Conservation (phyloP, 2,329 filamentous ascomycete genomes). For the Magnaporthiopsis rhizophila region DNA sequence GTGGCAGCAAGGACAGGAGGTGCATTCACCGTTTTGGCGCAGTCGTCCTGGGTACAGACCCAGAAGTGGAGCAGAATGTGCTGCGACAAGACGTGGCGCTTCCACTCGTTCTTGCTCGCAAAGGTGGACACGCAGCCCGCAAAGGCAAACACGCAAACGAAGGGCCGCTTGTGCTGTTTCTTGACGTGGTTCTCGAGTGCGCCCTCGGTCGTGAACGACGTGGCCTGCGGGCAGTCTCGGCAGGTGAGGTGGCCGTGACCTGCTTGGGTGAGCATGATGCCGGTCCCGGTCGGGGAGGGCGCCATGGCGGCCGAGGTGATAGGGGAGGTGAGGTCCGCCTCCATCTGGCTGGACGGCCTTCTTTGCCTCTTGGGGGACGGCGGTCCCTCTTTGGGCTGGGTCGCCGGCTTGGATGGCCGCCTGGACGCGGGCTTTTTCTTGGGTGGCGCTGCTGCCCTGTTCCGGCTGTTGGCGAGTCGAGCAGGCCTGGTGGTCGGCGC, state of each 20-base stretch:
- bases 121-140: constrained; percentile 71
- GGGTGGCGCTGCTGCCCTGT: too few species aligned
- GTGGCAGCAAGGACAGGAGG: too few species aligned
- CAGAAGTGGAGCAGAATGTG: constrained; percentile 70
- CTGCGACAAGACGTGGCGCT: constrained; percentile 74
- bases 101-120: constrained; percentile 88
- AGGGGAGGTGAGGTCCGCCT: neutral
- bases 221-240: constrained; percentile 21
- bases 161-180: constrained; percentile 49
- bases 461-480: too few species aligned
- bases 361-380: constrained; percentile 1
- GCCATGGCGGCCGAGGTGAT: neutral
- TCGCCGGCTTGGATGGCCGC: too few species aligned
- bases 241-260: constrained; percentile 18
- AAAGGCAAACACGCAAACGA: constrained; percentile 67
- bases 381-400: too few species aligned
- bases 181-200: constrained; percentile 40
- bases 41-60: constrained; percentile 61
- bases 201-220: constrained; percentile 33
- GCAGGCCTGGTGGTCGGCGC: neutral
- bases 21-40: constrained; percentile 24
- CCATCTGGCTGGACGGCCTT: neutral
- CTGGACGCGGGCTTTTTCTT: too few species aligned
- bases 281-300: neutral
- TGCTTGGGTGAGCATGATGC: neutral